These are phyloP conservation scores for Agapanthus africanus DNA, from an alignment of 106 monocot genomes.

Conservation along the genomic window DNA sequence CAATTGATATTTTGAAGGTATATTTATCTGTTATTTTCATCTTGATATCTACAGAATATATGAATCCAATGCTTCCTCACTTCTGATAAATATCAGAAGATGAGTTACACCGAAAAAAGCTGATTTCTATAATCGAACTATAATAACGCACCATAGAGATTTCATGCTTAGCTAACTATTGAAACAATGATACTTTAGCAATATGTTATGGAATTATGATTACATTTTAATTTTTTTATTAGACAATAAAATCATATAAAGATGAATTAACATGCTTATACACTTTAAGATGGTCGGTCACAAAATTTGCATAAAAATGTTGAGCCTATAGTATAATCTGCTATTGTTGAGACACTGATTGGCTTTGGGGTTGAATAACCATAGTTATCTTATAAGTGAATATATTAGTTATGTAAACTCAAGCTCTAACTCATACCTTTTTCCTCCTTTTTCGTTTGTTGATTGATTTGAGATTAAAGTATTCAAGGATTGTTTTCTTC, in stretches of 20 bases:
- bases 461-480: too few relatives aligned
- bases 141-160: background rate
- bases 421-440: too few relatives aligned
- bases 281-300: background rate
- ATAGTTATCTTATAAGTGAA: too few relatives aligned
- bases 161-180: background rate
- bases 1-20: slow-evolving; percentile 89
- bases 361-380: too few relatives aligned
- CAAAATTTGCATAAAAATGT: too few relatives aligned
- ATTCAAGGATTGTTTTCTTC: too few relatives aligned
- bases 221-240: background rate
- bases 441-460: too few relatives aligned
- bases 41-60: background rate
- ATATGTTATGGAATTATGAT: background rate
- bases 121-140: background rate
- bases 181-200: background rate
- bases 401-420: too few relatives aligned
- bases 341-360: too few relatives aligned
- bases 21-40: background rate
- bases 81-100: background rate
- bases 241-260: too few relatives aligned
- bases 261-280: too few relatives aligned
- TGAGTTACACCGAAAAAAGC: background rate
- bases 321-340: too few relatives aligned
- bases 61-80: background rate